Percentiles rank a stretch among this genome's conserved stretches.
Evolutionary conservation across 2,329 filamentous ascomycete species (phyloP).

Genomic region (Torrubiellomyces zombiae): DNA sequence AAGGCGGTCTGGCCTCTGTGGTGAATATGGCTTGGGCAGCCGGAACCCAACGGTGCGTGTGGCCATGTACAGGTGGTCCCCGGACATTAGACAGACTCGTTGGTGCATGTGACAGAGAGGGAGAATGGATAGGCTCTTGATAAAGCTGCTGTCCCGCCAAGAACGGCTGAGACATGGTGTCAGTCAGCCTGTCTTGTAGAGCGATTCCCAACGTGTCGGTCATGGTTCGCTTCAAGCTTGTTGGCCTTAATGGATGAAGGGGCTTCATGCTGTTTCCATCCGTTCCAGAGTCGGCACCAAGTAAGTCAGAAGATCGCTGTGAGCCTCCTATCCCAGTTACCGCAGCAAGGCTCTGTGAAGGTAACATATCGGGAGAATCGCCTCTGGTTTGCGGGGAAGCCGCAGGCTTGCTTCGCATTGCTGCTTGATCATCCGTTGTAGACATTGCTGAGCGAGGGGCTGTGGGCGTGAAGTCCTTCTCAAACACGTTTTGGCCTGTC

Average conservation of each 20-base stretch:
- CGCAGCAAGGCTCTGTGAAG: slow-evolving; percentile 5
- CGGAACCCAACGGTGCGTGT: slow-evolving; percentile 78
- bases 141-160: slow-evolving; percentile 25
- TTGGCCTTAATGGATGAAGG: slow-evolving; percentile 41
- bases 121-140: slow-evolving; percentile 24
- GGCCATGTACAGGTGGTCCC: slow-evolving; percentile 52
- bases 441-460: slow-evolving; percentile 32
- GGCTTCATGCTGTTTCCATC: slow-evolving; percentile 34
- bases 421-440: slow-evolving; percentile 16
- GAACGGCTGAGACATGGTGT: slow-evolving; percentile 73
- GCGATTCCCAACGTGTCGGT: slow-evolving; percentile 65
- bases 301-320: too few species aligned
- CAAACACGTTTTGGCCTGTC: slow-evolving; percentile 67
- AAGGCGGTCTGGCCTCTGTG: slow-evolving; percentile 77
- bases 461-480: slow-evolving; percentile 54
- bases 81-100: too few species aligned
- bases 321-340: too few species aligned
- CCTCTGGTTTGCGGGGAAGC: slow-evolving; percentile 15
- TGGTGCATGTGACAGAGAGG: slow-evolving; percentile 22
- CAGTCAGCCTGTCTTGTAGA: slow-evolving; percentile 68
- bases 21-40: slow-evolving; percentile 95
- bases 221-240: slow-evolving; percentile 66
- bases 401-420: too few species aligned
- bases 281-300: slow-evolving; percentile 23
- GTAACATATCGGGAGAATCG: slow-evolving; percentile 3